Evolutionary conservation across 2,329 filamentous ascomycete genomes (phyloP), one percentile per base, ranked within the genome.

Genomic region (Sclerotiophoma versabilis): DNA sequence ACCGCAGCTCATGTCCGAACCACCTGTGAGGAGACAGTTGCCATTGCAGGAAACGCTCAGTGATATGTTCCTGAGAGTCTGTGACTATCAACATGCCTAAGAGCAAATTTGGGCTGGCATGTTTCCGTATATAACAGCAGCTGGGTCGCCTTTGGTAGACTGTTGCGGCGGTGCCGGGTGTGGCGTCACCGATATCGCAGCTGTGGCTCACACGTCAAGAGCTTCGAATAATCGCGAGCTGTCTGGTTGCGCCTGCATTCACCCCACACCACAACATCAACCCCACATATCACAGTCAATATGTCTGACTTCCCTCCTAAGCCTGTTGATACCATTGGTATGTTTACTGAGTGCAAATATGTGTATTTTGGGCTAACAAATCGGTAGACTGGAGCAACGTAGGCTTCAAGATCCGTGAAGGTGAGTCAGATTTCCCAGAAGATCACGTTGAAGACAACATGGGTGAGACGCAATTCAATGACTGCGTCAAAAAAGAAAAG

Each of bases 331-430:
- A 89, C 89, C 61, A 93, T 96, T 79, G 84, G 83, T 84, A 75
- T 38, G 75, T 69, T 30, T 44, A 51, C 49, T 43, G 33, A 41
- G 27, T 10, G 15, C 15, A 38, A 49, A 26, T 43, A 15, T 15
- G 20, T 30, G 26, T 29, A 17, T 22, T 12, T 32, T 2, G 20
- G n/a, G 26, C 46, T 47, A 34, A 56, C 36, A 42, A 3, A 11
- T 46, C 45, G 11, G 19, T 60, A 86, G 92, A 98, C 82, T 98
- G 93, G 93, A 86, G 84, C 75, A 89, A 96, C 70, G 86, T 98
- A 62, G 93, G 93, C 72, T 98, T 98, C 84, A 88, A 87, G 71
- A 88, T 97, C 65, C 90, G 92, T 64, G 92, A 97, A 83, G 91
- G 91, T 91, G 76, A 67, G 79, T 60, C 9, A 33, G 2, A 26